Percentiles rank a stretch among this genome's conserved stretches.
Conservation (phyloP, 176 grass and related monocot species). For the Carex kokanica region DNA sequence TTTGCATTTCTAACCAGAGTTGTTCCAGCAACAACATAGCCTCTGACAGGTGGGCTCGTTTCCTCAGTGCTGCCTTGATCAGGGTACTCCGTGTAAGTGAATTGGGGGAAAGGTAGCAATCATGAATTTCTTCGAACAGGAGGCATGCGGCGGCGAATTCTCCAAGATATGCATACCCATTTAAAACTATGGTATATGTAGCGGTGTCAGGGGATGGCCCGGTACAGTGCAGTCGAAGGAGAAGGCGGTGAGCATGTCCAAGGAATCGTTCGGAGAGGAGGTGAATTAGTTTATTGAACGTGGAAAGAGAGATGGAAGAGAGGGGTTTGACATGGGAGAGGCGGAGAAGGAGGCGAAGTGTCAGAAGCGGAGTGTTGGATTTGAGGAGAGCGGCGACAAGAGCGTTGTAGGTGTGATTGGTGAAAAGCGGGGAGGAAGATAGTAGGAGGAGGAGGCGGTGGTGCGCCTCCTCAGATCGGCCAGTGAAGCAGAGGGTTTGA, state of each 20-base stretch:
- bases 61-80: conserved; percentile 62
- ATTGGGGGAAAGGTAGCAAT: conserved; percentile 35
- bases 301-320: conserved; percentile 34
- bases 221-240: conserved; percentile 44
- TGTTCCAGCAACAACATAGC: conserved; percentile 36
- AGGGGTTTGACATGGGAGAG: conserved; percentile 26
- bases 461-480: conserved; percentile 70
- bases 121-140: conserved; percentile 81
- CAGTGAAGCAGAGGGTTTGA: conserved; percentile 46
- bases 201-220: conserved; percentile 32
- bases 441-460: conserved; percentile 53
- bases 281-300: conserved; percentile 58
- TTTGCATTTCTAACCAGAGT: conserved; percentile 48
- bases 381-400: conserved; percentile 49
- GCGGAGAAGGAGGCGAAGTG: conserved; percentile 54
- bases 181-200: conserved; percentile 64
- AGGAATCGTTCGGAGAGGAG: conserved; percentile 35
- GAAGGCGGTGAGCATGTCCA: conserved; percentile 44
- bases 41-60: conserved; percentile 29
- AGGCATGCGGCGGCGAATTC: conserved; percentile 43
- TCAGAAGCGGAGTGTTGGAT: conserved; percentile 43
- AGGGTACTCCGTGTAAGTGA: conserved; percentile 55
- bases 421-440: conserved; percentile 26
- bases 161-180: conserved; percentile 40
- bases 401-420: conserved; percentile 29